Percentiles rank a stretch among this genome's conserved stretches.
Evolutionary conservation across 1,284 basidiomycete species (phyloP).

Genomic region (Quambalaria eucalypti): DNA sequence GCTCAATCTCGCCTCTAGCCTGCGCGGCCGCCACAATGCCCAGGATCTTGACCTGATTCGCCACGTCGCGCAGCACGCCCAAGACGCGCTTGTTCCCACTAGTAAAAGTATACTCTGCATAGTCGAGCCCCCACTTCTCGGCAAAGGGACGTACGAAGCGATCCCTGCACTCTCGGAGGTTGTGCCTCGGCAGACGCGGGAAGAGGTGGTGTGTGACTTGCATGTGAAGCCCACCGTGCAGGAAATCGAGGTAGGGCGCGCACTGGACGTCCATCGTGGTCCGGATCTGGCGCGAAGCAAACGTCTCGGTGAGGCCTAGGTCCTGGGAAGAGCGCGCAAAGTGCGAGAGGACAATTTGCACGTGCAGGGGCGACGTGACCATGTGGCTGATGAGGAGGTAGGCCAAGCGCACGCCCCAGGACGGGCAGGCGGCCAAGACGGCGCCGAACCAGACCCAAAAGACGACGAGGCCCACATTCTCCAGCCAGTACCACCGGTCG

Average conservation of each 20-base stretch:
- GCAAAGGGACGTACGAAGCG: constrained; percentile 74
- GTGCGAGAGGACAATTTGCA: constrained; percentile 90
- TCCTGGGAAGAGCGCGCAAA: constrained; percentile 92
- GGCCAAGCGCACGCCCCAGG: constrained; percentile 58
- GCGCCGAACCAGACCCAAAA: constrained; percentile 73
- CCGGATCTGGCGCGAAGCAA: constrained; percentile 82
- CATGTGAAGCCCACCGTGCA: constrained; percentile 86
- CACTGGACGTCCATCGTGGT: constrained; percentile 94
- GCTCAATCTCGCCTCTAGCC: constrained; percentile 45
- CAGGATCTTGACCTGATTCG: constrained; percentile 62
- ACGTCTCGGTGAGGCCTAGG: constrained; percentile 80
- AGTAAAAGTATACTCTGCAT: constrained; percentile 81
- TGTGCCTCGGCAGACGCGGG: constrained; percentile 88
- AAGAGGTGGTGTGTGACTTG: constrained; percentile 97
- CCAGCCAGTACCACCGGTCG: constrained; percentile 50
- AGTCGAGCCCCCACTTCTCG: constrained; percentile 51
- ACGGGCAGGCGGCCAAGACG: constrained; percentile 59
- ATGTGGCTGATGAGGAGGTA: constrained; percentile 72
- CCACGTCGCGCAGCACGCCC: constrained; percentile 66
- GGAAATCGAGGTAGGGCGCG: constrained; percentile 68
- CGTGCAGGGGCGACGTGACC: constrained; percentile 59
- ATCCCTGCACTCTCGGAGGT: constrained; percentile 68
- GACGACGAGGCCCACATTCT: constrained; percentile 60
- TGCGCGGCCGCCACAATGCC: constrained; percentile 58
- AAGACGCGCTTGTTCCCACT: constrained; percentile 71